phyloP scores from a whole-genome alignment of 495 filamentous ascomycete genomes.

The Hamigera avellanea region DNA sequence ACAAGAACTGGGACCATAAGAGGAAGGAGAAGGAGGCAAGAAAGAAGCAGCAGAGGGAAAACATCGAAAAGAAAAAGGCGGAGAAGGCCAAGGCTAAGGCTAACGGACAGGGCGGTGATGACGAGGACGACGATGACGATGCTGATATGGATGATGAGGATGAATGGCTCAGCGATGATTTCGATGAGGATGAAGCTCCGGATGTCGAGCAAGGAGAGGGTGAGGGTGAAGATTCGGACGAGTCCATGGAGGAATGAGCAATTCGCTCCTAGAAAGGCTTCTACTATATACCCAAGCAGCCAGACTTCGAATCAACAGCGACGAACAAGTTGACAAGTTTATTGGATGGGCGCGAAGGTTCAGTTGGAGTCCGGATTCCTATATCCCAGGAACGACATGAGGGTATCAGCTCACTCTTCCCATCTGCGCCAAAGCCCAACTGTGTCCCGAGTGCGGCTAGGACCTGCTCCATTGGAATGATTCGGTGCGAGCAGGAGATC shows the following conservation, averaged over 20 bases:
- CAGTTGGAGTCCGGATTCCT: no score
- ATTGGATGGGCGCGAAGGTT: no score
- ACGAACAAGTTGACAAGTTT: no score
- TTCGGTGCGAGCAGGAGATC: no score
- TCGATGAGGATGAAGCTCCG: constrained; percentile 41
- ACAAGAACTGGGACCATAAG: constrained; percentile 67
- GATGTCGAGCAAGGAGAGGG: constrained; percentile 42
- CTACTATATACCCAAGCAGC: no score
- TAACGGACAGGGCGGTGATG: constrained; percentile 29
- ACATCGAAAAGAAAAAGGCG: constrained; percentile 72
- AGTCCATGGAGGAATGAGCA: constrained; percentile 29
- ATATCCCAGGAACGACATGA: no score
- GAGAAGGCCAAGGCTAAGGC: constrained; percentile 40
- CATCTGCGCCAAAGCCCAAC: no score
- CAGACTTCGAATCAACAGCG: no score
- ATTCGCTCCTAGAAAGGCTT: no score
- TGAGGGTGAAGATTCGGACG: constrained; percentile 25
- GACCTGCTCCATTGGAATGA: no score
- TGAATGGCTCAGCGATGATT: constrained; percentile 49
- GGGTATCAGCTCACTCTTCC: no score
- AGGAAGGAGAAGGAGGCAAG: constrained; percentile 71
- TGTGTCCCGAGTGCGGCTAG: no score
- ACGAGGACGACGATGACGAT: constrained; percentile 47
- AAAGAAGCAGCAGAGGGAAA: constrained; percentile 71
- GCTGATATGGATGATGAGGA: constrained; percentile 46